Conservation (phyloP, 768 basidiomycete species). For the Russula vinacea region DNA sequence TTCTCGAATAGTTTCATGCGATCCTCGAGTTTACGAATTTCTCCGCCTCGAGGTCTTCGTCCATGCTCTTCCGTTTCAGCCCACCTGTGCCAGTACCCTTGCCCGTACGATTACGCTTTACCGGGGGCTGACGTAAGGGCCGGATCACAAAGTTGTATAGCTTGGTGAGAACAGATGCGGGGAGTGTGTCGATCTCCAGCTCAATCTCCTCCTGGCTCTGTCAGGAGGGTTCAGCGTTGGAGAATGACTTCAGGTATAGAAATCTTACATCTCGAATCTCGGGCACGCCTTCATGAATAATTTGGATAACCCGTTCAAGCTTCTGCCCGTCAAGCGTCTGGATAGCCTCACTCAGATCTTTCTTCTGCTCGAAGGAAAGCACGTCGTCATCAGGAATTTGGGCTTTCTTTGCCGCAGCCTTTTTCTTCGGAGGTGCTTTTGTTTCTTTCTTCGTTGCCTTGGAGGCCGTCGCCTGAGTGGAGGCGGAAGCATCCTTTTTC, state of each 20-base stretch:
- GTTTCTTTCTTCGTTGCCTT: conserved; percentile 52
- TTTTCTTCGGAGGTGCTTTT: conserved; percentile 45
- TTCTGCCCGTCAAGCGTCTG: conserved; percentile 76
- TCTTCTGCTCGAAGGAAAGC: conserved; percentile 95
- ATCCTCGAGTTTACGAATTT: conserved; percentile 90
- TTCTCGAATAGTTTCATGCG: conserved; percentile 82
- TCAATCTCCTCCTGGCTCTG: conserved; percentile 98
- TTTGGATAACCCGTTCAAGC: conserved; percentile 87
- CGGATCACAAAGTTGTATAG: conserved; percentile 94
- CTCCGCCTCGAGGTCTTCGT: conserved; percentile 93
- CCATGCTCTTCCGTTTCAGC: conserved; percentile 92
- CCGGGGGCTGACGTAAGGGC: conserved; percentile 55
- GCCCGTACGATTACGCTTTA: conserved; percentile 62
- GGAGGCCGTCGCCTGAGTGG: conserved; percentile 58
- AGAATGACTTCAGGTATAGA: conserved; percentile 22
- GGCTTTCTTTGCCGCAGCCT: conserved; percentile 61
- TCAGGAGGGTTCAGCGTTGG: conserved; percentile 27
- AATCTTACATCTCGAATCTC: conserved; percentile 85
- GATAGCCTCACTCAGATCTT: conserved; percentile 95
- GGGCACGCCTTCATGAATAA: conserved; percentile 92
- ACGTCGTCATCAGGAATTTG: conserved; percentile 70
- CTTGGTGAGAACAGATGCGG: conserved; percentile 81
- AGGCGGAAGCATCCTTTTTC: conserved; percentile 50
- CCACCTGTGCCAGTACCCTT: conserved; percentile 88
- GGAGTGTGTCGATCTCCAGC: conserved; percentile 92